phyloP scores from a whole-genome alignment of 257 asterid species.

The Voacanga thouarsii region DNA sequence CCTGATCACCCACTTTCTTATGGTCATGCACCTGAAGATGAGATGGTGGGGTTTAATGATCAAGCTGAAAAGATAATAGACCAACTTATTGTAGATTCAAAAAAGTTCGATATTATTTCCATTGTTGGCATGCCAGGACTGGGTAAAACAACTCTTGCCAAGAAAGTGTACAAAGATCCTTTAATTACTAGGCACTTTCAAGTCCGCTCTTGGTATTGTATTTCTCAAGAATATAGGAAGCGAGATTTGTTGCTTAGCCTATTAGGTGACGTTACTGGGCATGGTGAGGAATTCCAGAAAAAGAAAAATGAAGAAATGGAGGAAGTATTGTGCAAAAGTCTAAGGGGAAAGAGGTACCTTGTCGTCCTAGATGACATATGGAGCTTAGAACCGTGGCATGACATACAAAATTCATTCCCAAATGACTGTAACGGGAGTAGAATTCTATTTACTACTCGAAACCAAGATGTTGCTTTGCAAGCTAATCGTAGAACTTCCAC shows the following conservation, averaged over 20 bases:
- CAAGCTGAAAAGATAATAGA: background rate
- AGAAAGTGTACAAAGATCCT: background rate
- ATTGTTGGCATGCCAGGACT: background rate
- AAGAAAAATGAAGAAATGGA: background rate
- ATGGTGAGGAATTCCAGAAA: no score
- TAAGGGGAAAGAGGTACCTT: background rate
- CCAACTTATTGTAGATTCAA: background rate
- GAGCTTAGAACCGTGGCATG: constrained; percentile 5
- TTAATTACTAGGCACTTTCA: background rate
- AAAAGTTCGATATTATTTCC: background rate
- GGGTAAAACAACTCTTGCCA: background rate
- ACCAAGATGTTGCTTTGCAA: background rate
- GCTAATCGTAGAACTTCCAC: no score
- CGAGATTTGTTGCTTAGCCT: background rate
- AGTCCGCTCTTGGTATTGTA: constrained; percentile 2
- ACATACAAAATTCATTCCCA: background rate
- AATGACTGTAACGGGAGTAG: background rate
- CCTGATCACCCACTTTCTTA: no score
- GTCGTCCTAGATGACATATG: constrained; percentile 9
- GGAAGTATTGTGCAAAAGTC: background rate
- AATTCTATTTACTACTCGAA: background rate
- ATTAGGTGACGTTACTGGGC: background rate
- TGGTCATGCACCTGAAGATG: no score
- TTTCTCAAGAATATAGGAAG: background rate
- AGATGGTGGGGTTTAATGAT: background rate